Evolutionary conservation across 345 rosid genomes (phyloP), one percentile per base, ranked within the genome.

Genomic region (Eucalyptus paniculata): DNA sequence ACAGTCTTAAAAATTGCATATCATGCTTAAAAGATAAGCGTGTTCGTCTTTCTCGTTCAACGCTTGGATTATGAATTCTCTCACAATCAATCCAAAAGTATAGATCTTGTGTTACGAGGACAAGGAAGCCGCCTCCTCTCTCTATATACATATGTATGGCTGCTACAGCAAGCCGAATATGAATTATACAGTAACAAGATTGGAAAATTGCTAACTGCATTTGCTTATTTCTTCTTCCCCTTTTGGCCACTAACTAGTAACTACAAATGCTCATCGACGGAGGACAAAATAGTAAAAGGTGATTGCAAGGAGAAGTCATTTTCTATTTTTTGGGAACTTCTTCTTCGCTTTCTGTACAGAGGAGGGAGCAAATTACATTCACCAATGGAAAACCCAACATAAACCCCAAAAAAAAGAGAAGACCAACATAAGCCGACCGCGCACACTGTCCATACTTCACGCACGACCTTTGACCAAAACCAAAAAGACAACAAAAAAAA

Each of bases 341-440:
- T 56, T 56, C 86, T 87, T 50, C 49, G 51, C n/a, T 82, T 62
- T 72, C 53, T 56, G 24, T 89, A 91, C 92, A 93, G 95, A 91
- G 95, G 94, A 93, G 94, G 95, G 92, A 93, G 93, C 94, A 88
- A 80, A 89, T 90, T 90, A 91, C 93, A 92, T 72, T 87, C 86
- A 89, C 90, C 86, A 67, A 26, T 58, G 23, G 69, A 72, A 72
- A 30, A 87, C 50, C 28, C 47, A 11, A 37, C 83, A 37, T 82
- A 87, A 53, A 42, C 26, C 47, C 16, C 24, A 53, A 19, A 56
- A 60, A 26, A 9, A 85, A 85, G 56, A 49, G 53, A 50, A 17
- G 15, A 47, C 21, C 40, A 50, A 50, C 13, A 60, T n/a, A 32
- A 56, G 18, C 23, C 50, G 42, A 49, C 86, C 50, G 37, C 51